phyloP scores from a whole-genome alignment of 2,329 filamentous ascomycete genomes.

The Pseudogymnoascus sp. region DNA sequence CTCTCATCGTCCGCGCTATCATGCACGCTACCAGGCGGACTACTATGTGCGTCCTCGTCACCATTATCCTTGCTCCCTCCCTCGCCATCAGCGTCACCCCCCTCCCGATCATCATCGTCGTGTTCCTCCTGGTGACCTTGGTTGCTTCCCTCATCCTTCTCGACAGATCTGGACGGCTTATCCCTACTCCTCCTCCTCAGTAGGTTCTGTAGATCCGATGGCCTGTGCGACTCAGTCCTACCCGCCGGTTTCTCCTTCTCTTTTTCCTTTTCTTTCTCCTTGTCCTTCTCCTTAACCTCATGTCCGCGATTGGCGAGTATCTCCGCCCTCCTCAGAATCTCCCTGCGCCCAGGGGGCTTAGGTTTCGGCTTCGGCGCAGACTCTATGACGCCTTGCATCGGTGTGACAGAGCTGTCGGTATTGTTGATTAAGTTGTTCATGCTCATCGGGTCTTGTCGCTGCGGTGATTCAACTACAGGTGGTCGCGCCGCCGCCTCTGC shows the following conservation, averaged over 20 bases:
- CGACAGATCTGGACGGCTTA: background rate
- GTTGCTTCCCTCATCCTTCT: background rate
- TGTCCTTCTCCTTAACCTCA: conserved; percentile 12
- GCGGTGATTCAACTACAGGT: background rate
- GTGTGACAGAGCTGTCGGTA: conserved; percentile 17
- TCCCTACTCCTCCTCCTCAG: background rate
- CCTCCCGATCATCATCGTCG: background rate
- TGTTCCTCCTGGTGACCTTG: background rate
- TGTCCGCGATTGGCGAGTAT: conserved; percentile 33
- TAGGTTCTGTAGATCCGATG: background rate
- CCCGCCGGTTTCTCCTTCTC: conserved; percentile 18
- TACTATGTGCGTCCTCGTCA: conserved; percentile 1
- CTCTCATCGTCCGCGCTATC: conserved; percentile 46
- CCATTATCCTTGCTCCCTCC: conserved; percentile 8
- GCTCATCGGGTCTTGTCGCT: conserved; percentile 23
- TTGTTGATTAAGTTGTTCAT: conserved; percentile 27
- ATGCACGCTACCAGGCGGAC: conserved; percentile 31
- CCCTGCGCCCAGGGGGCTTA: conserved; percentile 31
- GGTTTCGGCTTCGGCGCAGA: conserved; percentile 30
- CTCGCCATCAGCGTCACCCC: background rate
- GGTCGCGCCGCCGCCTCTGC: conserved; percentile 13
- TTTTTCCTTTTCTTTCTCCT: conserved; percentile 16
- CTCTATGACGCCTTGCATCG: conserved; percentile 11
- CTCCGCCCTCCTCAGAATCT: conserved; percentile 49
- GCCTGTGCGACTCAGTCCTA: background rate